Conservation (phyloP, 306 rosid genomes). For the Lupinus albus region DNA sequence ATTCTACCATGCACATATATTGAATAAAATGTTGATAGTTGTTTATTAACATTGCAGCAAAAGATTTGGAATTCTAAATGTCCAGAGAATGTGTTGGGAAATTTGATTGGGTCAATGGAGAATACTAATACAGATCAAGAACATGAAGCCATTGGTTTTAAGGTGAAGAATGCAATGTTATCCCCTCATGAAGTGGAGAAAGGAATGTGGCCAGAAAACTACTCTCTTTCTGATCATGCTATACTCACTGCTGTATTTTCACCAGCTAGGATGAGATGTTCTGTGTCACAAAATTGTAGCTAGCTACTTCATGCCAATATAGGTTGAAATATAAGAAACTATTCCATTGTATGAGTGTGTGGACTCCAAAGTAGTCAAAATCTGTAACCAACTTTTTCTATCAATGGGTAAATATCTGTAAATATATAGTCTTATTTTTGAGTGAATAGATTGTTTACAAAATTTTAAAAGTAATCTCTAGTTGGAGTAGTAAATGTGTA, state of each 20-base stretch:
- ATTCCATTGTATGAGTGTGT: not conserved
- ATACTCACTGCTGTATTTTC: constrained; percentile 63
- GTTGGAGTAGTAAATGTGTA: too few relatives aligned
- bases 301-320: not conserved
- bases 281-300: constrained; percentile 27
- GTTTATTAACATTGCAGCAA: constrained; percentile 52
- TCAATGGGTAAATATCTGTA: too few relatives aligned
- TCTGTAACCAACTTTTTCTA: too few relatives aligned
- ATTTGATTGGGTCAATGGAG: constrained; percentile 37
- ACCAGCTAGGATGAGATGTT: constrained; percentile 57
- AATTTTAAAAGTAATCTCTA: too few relatives aligned
- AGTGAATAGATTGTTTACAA: too few relatives aligned
- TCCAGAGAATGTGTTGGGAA: constrained; percentile 50
- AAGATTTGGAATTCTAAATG: constrained; percentile 67
- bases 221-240: constrained; percentile 88
- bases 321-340: constrained; percentile 29
- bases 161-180: constrained; percentile 71
- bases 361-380: constrained; percentile 23
- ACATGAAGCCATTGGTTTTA: constrained; percentile 62
- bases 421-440: too few relatives aligned
- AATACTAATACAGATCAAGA: constrained; percentile 34
- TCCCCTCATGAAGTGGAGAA: constrained; percentile 77
- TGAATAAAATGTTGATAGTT: too few relatives aligned
- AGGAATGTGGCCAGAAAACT: constrained; percentile 83
- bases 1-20: too few relatives aligned